Conservation (phyloP, 768 basidiomycete genomes). For the Termitomyces sp. region DNA sequence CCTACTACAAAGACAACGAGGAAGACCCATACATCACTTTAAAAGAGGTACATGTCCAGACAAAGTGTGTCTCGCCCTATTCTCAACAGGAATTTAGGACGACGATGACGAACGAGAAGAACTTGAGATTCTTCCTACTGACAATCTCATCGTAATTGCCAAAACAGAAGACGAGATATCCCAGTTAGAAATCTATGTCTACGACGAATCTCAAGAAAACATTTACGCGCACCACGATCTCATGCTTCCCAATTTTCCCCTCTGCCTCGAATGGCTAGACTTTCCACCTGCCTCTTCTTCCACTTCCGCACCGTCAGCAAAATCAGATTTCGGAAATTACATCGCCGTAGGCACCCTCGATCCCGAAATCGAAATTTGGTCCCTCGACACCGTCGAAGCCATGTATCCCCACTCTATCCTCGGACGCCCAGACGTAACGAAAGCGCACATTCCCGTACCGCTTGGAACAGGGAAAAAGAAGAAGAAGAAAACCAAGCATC, state of each 20-base stretch:
- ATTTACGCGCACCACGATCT: slow-evolving; percentile 97
- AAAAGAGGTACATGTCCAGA: slow-evolving; percentile 66
- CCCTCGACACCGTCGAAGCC: slow-evolving; percentile 86
- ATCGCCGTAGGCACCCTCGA: slow-evolving; percentile 97
- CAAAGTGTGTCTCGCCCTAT: neutral
- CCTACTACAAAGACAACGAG: slow-evolving; percentile 85
- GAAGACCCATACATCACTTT: slow-evolving; percentile 97
- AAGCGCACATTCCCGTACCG: slow-evolving; percentile 71
- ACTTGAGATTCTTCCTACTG: slow-evolving; percentile 82
- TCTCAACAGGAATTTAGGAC: slow-evolving; percentile 30
- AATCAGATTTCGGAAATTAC: slow-evolving; percentile 68
- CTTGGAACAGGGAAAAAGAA: slow-evolving; percentile 97
- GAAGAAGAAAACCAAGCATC: slow-evolving; percentile 77
- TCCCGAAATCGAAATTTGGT: slow-evolving; percentile 99
- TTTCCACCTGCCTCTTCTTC: slow-evolving; percentile 70
- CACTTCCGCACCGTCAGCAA: slow-evolving; percentile 23
- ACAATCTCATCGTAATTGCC: slow-evolving; percentile 88
- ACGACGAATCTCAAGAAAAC: slow-evolving; percentile 88
- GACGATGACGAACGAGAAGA: slow-evolving; percentile 84
- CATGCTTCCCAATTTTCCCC: slow-evolving; percentile 95
- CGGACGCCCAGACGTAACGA: slow-evolving; percentile 81
- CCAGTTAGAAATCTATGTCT: slow-evolving; percentile 93
- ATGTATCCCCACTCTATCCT: slow-evolving; percentile 92
- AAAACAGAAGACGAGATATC: slow-evolving; percentile 98
- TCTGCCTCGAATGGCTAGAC: slow-evolving; percentile 99